phyloP scores from a whole-genome alignment of 202 grass and related monocot species.

The Panicum hallii region DNA sequence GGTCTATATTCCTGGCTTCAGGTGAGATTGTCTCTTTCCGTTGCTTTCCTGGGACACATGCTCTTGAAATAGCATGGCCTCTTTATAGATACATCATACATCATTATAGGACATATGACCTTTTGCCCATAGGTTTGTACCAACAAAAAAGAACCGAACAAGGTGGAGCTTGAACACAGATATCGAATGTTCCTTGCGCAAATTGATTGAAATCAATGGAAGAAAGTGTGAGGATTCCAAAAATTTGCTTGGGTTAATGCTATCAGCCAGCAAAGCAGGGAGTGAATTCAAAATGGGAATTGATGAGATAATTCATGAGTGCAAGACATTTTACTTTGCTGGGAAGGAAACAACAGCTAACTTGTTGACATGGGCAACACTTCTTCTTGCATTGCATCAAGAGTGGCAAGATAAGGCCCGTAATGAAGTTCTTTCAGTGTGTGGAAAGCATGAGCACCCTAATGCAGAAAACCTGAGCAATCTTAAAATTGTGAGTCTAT shows the following conservation, averaged over 20 bases:
- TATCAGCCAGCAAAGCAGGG: conserved; percentile 61
- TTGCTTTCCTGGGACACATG: neutral
- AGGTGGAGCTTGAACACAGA: conserved; percentile 63
- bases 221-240: conserved; percentile 65
- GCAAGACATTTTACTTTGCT: conserved; percentile 90
- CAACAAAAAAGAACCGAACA: conserved; percentile 77
- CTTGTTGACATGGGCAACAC: conserved; percentile 77
- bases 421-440: conserved; percentile 65
- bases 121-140: conserved; percentile 63
- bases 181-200: conserved; percentile 62
- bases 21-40: conserved; percentile 49
- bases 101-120: neutral
- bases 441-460: conserved; percentile 51
- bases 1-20: conserved; percentile 84
- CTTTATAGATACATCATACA: neutral
- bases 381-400: conserved; percentile 77
- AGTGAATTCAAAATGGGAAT: conserved; percentile 66
- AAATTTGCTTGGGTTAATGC: conserved; percentile 85
- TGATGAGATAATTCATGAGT: conserved; percentile 89
- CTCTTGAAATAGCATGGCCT: neutral
- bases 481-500: conserved; percentile 73
- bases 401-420: conserved; percentile 83
- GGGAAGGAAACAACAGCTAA: conserved; percentile 88
- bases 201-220: conserved; percentile 71
- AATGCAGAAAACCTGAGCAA: conserved; percentile 56